Base-by-base conservation (phyloP, 495 filamentous ascomycete genomes). In the Neurospora cerealis region DNA sequence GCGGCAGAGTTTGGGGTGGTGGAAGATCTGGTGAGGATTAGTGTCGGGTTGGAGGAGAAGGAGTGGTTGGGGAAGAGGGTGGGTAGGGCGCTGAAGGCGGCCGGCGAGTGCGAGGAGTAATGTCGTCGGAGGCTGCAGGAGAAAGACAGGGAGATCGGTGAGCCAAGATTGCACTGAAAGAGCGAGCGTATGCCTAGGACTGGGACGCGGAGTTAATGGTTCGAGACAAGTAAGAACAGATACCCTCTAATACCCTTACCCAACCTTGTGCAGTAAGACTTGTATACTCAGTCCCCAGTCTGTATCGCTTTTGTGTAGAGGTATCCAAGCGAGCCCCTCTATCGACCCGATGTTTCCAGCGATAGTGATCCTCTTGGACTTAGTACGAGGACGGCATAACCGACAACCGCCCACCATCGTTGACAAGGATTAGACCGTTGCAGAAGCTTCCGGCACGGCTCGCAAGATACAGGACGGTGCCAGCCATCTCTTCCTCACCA, bases 401-500 rank as follows among this genome's bases (percentile, higher is more conserved):
- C 10, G 79, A 73, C 48, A 89, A 34, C 32, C 88, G 78, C 0
- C 90, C 90, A 2, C 90, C 90, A 78, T 92, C 90, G 3, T 78
- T 79, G 5, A 90, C 71, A 13, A 90, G 73, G 36, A 89, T 82
- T n/a, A 76, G 81, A 1, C 90, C 90, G 73, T 89, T 91, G 69
- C 82, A 85, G 78, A 86, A 92, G 0, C 84, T 83, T 2, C 90
- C 89, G 2, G 88, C 86, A 21, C 85, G 84, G 54, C 86, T 87
- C 0, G 87, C 82, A 32, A 92, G 79, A 75, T 86, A 90, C 70
- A 91, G 76, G n/a, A 89, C 79, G 0, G 78, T 75, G 8, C 87
- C 89, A 0, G 85, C 87, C 82, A 91, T 87, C 74, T 91, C 90
- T 75, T 91, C 86, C 5, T 85, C 82, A 0, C 79, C 81, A 4